These are phyloP conservation scores for Pittosporum tobira DNA, from an alignment of 129 eudicot genomes.

Conservation along the genomic window DNA sequence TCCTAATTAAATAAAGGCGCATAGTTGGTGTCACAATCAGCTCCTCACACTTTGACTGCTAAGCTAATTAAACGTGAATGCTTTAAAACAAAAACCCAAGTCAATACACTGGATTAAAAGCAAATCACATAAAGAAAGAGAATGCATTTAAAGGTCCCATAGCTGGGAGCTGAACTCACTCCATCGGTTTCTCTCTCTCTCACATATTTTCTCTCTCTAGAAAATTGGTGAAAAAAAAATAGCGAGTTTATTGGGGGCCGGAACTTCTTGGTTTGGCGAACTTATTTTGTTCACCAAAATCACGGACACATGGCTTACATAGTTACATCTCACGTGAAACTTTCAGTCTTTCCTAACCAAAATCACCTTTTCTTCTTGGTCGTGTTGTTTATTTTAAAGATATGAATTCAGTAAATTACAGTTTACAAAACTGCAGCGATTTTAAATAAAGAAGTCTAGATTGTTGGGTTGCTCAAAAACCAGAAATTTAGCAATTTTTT, in stretches of 20 bases:
- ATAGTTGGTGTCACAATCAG: conserved; percentile 1
- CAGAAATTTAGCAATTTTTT: background rate
- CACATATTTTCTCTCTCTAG: too few species aligned
- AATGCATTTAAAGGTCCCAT: background rate
- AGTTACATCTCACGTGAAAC: conserved; percentile 9
- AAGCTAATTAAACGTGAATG: conserved; percentile 7
- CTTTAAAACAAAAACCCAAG: background rate
- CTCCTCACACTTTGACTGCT: conserved; percentile 6
- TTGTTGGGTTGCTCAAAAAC: background rate
- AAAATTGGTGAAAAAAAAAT: too few species aligned
- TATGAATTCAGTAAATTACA: background rate
- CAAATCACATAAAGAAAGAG: background rate
- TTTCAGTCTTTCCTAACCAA: conserved; percentile 4
- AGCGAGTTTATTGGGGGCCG: background rate
- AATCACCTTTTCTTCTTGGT: background rate
- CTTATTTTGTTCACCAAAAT: background rate
- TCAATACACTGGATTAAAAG: background rate
- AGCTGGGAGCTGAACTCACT: background rate
- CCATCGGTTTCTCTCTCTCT: too few species aligned
- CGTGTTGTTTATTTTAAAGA: background rate
- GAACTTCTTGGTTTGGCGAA: background rate
- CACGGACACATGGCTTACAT: conserved; percentile 12
- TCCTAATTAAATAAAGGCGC: background rate
- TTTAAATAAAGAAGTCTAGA: background rate
- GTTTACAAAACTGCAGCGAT: background rate